A percentile compares a stretch with the other conserved stretches of the same genome.
phyloP scores from a whole-genome alignment of 139 green algal species.

The Chlorella sp. region DNA sequence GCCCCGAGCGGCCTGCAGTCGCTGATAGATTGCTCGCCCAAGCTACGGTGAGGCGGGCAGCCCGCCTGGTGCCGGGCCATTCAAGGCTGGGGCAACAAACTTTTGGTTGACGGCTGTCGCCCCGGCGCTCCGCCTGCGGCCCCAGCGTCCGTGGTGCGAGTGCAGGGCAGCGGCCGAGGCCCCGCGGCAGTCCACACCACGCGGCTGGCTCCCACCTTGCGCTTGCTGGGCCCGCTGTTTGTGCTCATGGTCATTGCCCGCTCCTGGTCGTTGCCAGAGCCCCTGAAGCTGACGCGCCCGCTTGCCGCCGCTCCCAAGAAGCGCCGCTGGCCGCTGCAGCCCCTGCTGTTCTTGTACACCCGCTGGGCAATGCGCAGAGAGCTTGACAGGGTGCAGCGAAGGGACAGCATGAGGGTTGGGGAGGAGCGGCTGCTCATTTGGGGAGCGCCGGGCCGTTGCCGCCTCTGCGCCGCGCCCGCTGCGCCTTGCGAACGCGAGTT shows the following conservation, averaged over 20 bases:
- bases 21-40: no score
- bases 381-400: background rate
- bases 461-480: background rate
- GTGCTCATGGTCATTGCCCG: constrained; percentile 8
- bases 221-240: constrained; percentile 13
- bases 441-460: background rate
- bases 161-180: no score
- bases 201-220: constrained; percentile 13
- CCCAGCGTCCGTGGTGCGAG: no score
- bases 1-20: no score
- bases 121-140: no score
- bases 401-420: background rate
- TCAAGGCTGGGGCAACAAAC: no score
- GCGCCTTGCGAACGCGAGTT: background rate
- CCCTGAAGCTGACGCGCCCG: background rate
- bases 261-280: background rate
- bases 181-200: no score
- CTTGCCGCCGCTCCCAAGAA: background rate
- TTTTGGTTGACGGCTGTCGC: no score
- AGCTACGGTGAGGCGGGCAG: no score
- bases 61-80: no score
- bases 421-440: background rate
- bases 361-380: background rate
- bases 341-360: background rate
- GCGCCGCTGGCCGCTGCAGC: background rate